Evolutionary conservation across 306 rosid genomes (phyloP), one percentile per base, ranked within the genome.

Genomic region (Mimosa pudica): DNA sequence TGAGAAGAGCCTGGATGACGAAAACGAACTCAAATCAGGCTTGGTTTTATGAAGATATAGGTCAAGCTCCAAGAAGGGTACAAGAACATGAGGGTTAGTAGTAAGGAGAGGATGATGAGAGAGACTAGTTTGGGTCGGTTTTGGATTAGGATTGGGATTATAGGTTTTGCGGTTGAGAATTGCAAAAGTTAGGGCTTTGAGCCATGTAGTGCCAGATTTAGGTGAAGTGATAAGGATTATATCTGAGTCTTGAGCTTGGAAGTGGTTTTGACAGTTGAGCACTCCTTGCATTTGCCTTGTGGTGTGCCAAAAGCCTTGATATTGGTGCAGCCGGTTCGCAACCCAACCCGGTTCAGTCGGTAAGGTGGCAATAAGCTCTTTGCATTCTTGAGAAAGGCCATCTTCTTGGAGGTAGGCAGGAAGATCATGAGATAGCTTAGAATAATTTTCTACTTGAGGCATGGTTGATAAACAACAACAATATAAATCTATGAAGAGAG

Each of bases 161-260:
- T n/a, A 32, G 73, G 4, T 67, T 3, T 48, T 18, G 2, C 89
- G 79, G 32, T 86, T 86, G 0, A 82, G 46, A 1, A 77, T 20
- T 1, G 88, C 70, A 47, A 86, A 88, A 8, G 70, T 3, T 7
- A 85, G 45, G 6, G 89, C 87, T 71, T 86, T 84, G 30, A 84
- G 77, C 92, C 92, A 88, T 11, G 85, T 88, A 35, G 87, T 88
- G 46, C 92, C 89, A 3, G 85, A 68, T 77, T 86, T 88, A 24
- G 85, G 89, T 69, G 33, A 33, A 14, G 84, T 68, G 16, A 77
- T 82, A 2, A 88, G 86, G 78, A 88, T 10, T 24, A 88, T 64
- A 54, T 85, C 89, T 0, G 79, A 16, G 20, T 83, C 78, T 0
- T 13, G 57, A 10, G 89, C 73, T 47, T 82, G 66, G 62, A 86